phyloP scores from a whole-genome alignment of 306 rosid genomes.

The Cicer chorassanicum region DNA sequence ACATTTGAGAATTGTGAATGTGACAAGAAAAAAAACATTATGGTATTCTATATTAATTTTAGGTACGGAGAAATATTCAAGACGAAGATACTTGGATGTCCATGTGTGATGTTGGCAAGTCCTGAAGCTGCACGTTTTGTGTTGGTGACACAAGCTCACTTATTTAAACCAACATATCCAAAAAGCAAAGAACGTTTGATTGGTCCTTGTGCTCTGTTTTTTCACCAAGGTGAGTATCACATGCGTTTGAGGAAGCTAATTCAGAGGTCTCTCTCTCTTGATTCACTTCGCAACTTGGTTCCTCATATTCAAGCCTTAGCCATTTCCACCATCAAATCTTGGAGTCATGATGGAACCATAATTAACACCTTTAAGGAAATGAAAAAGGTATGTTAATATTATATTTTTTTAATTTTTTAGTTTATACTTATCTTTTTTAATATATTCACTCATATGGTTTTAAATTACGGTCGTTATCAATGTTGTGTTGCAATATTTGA shows the following conservation, averaged over 20 bases:
- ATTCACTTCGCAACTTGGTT: conserved; percentile 63
- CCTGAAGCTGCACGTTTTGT: conserved; percentile 88
- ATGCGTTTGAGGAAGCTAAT: conserved; percentile 70
- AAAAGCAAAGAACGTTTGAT: conserved; percentile 83
- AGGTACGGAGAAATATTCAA: conserved; percentile 95
- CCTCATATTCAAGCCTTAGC: conserved; percentile 62
- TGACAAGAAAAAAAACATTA: conserved; percentile 5
- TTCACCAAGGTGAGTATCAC: conserved; percentile 80
- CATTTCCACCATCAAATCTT: conserved; percentile 53
- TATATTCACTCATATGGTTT: background rate
- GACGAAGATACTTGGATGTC: conserved; percentile 81
- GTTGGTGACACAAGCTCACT: conserved; percentile 75
- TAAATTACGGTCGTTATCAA: background rate
- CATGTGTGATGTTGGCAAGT: conserved; percentile 85
- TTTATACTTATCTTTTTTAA: background rate
- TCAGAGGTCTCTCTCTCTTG: conserved; percentile 61
- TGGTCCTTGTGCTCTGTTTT: conserved; percentile 84
- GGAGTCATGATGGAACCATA: conserved; percentile 53
- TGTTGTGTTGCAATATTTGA: background rate
- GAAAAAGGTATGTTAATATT: conserved; percentile 60
- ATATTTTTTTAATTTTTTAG: background rate
- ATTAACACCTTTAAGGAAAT: conserved; percentile 73
- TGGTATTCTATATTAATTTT: background rate
- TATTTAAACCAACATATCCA: conserved; percentile 90
- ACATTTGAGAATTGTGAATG: conserved; percentile 10